Conservation (phyloP, 2,329 filamentous ascomycete species). For the Neofusicoccum cordaticola region DNA sequence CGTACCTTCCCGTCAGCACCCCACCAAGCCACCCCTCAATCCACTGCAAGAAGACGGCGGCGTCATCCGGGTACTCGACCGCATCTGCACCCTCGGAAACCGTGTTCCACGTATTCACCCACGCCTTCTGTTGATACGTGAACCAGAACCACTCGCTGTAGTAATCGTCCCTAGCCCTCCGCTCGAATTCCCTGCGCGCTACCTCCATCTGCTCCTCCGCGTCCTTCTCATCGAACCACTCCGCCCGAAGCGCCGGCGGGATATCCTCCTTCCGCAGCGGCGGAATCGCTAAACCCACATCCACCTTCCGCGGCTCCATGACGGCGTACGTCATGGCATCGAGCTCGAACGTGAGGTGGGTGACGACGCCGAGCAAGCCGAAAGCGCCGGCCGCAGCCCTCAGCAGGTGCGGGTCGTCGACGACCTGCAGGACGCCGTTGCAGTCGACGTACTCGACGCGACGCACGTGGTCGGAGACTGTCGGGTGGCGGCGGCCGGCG, state of each 20-base stretch:
- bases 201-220: constrained; percentile 32
- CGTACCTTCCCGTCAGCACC: constrained; percentile 29
- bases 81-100: constrained; percentile 30
- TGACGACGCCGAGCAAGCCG: constrained; percentile 49
- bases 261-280: constrained; percentile 41
- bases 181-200: constrained; percentile 40
- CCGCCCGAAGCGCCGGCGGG: constrained; percentile 36
- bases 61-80: constrained; percentile 38
- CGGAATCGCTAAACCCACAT: constrained; percentile 44
- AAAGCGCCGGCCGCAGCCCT: constrained; percentile 44
- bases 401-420: constrained; percentile 40
- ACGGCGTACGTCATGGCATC: constrained; percentile 49
- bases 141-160: constrained; percentile 55
- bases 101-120: constrained; percentile 49
- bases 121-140: constrained; percentile 44
- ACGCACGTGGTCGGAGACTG: constrained; percentile 47
- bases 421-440: constrained; percentile 41
- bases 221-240: constrained; percentile 27
- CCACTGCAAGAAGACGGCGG: constrained; percentile 39
- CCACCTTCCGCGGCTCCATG: constrained; percentile 45
- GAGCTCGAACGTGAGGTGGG: constrained; percentile 49
- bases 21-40: constrained; percentile 37
- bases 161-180: constrained; percentile 40
- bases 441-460: constrained; percentile 49
- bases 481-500: constrained; percentile 44